A percentile compares a stretch with the other conserved stretches of the same genome.
phyloP scores from a whole-genome alignment of 2,329 filamentous ascomycete genomes.

The Fusarium abutilonis region DNA sequence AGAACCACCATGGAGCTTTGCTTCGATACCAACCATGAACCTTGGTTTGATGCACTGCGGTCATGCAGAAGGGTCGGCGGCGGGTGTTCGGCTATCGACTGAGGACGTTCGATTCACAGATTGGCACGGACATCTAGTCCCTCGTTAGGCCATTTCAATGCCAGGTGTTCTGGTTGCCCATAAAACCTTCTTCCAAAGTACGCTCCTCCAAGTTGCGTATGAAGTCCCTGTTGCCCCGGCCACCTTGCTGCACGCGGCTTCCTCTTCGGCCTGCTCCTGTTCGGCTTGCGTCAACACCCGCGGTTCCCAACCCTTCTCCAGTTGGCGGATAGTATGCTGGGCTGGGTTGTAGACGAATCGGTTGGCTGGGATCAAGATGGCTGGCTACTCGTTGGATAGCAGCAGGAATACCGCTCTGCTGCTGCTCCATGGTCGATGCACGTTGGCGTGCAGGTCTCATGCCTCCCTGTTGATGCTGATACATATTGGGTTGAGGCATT shows the following conservation, averaged over 20 bases:
- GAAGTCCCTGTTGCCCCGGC: slow-evolving; percentile 80
- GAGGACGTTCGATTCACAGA: slow-evolving; percentile 21
- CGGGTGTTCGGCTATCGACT: slow-evolving; percentile 16
- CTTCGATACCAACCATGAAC: slow-evolving; percentile 32
- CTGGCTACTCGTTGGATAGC: slow-evolving; percentile 95
- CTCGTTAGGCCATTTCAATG: slow-evolving; percentile 64
- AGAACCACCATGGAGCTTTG: slow-evolving; percentile 20
- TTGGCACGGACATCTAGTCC: slow-evolving; percentile 34
- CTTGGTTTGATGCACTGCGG: slow-evolving; percentile 22
- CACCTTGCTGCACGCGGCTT: slow-evolving; percentile 72
- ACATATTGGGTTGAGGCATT: slow-evolving; percentile 64
- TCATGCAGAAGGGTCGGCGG: slow-evolving; percentile 10
- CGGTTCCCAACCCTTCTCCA: slow-evolving; percentile 75
- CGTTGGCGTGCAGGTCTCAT: slow-evolving; percentile 83
- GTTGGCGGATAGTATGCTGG: slow-evolving; percentile 97
- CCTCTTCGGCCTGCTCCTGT: slow-evolving; percentile 74
- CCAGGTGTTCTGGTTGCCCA: slow-evolving; percentile 69
- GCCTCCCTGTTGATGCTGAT: slow-evolving; percentile 71
- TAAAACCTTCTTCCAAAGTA: slow-evolving; percentile 91
- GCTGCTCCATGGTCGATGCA: slow-evolving; percentile 95
- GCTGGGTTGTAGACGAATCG: slow-evolving; percentile 92
- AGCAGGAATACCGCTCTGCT: slow-evolving; percentile 89
- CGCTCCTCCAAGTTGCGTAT: slow-evolving; percentile 95
- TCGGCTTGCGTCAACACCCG: slow-evolving; percentile 66
- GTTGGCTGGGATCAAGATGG: slow-evolving; percentile 92